phyloP scores from a whole-genome alignment of 495 filamentous ascomycete species.

The Tuber indicum region DNA sequence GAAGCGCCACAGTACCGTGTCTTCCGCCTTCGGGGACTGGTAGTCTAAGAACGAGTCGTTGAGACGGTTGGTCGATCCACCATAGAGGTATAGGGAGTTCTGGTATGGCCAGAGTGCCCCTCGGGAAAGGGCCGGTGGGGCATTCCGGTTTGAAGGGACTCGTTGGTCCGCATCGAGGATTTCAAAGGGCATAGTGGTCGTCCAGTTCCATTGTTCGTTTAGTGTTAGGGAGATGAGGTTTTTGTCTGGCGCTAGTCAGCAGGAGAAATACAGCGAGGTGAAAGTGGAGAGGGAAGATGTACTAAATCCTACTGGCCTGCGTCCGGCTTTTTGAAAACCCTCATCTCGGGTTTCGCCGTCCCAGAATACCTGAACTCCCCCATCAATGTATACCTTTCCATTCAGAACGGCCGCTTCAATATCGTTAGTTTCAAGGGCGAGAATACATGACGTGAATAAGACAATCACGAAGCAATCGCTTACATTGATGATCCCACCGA shows the following conservation, averaged over 20 bases:
- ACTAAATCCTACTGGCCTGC: slow-evolving; percentile 24
- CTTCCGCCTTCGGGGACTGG: slow-evolving; percentile 13
- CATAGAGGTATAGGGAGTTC: slow-evolving; percentile 19
- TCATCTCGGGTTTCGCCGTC: slow-evolving; percentile 6
- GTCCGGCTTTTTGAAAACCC: slow-evolving; percentile 11
- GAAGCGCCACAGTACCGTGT: slow-evolving; percentile 23
- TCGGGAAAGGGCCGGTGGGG: slow-evolving; percentile 19
- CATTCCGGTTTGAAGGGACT: not conserved
- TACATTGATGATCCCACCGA: slow-evolving; percentile 28
- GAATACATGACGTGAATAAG: not conserved
- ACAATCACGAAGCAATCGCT: slow-evolving; percentile 6
- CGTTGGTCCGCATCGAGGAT: slow-evolving; percentile 7
- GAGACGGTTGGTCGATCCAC: slow-evolving; percentile 19
- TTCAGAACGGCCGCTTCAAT: slow-evolving; percentile 24
- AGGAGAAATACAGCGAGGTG: not conserved
- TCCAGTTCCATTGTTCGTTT: slow-evolving; percentile 22
- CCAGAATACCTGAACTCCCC: slow-evolving; percentile 20
- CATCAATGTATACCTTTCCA: slow-evolving; percentile 24
- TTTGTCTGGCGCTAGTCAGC: slow-evolving; percentile 5
- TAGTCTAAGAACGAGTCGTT: slow-evolving; percentile 18
- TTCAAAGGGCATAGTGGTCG: not conserved
- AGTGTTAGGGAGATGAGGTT: slow-evolving; percentile 31
- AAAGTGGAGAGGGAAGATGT: not conserved
- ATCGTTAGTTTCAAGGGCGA: slow-evolving; percentile 9
- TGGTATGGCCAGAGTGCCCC: slow-evolving; percentile 24